Conservation (phyloP, 352 stramenopile species). For the Pseudoperonospora humuli region DNA sequence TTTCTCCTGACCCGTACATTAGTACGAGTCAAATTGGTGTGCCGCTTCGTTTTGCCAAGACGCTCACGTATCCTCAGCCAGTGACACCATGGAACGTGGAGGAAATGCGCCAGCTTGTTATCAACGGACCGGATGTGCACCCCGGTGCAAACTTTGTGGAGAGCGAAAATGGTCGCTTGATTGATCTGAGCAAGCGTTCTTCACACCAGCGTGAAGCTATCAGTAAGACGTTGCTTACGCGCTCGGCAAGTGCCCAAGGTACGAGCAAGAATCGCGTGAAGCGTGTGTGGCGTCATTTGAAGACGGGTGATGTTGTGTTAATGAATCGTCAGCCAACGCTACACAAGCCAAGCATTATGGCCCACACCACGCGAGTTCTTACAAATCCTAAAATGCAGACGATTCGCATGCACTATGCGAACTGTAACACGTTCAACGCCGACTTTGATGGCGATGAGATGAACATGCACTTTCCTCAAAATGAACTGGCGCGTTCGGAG, state of each 20-base stretch:
- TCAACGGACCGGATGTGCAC: conserved; percentile 93
- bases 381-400: conserved; percentile 96
- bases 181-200: conserved; percentile 93
- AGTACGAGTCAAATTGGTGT: conserved; percentile 99
- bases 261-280: conserved; percentile 87
- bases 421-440: conserved; percentile 99
- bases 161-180: conserved; percentile 88
- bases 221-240: conserved; percentile 92
- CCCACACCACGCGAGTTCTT: conserved; percentile 95
- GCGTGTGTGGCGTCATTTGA: conserved; percentile 96
- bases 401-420: conserved; percentile 99
- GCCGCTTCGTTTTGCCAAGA: conserved; percentile 96
- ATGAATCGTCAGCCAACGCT: conserved; percentile 99
- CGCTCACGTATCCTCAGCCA: conserved; percentile 95
- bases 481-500: conserved; percentile 95
- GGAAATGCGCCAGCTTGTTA: conserved; percentile 94
- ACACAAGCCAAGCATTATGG: conserved; percentile 99
- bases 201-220: conserved; percentile 91
- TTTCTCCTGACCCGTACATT: conserved; percentile 99
- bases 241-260: conserved; percentile 70
- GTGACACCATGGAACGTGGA: conserved; percentile 98
- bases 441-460: conserved; percentile 99
- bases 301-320: conserved; percentile 97
- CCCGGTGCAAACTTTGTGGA: conserved; percentile 98
- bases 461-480: conserved; percentile 99